Evolutionary conservation across 2,329 filamentous ascomycete genomes (phyloP).

Genomic region (Teratosphaeria gauchensis): DNA sequence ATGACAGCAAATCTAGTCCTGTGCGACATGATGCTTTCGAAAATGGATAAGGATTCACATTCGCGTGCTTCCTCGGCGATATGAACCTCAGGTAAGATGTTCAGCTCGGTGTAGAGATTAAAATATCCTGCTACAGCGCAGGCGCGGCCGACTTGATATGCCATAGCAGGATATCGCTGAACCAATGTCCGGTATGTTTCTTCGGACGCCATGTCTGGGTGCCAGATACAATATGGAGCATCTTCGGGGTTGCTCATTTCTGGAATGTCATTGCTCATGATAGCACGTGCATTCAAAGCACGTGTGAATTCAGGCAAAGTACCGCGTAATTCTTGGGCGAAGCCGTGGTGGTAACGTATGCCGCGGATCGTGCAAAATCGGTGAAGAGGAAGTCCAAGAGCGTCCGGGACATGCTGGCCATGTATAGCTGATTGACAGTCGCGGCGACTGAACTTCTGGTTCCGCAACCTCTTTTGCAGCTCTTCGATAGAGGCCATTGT

Average conservation of each 20-base stretch:
- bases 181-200: constrained; percentile 29
- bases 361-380: constrained; percentile 2
- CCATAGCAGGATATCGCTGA: constrained; percentile 18
- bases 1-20: too few species aligned
- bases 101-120: constrained; percentile 28
- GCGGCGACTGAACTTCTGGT: too few species aligned
- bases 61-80: constrained; percentile 35
- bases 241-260: too few species aligned
- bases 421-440: too few species aligned
- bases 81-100: constrained; percentile 30
- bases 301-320: constrained; percentile 9
- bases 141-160: constrained; percentile 32
- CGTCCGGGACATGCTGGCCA: too few species aligned
- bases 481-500: too few species aligned
- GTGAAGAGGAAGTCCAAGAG: too few species aligned
- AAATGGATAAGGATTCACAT: constrained; percentile 8
- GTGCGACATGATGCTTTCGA: constrained; percentile 20
- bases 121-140: constrained; percentile 33
- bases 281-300: constrained; percentile 26
- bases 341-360: constrained; percentile 11
- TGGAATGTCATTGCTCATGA: constrained; percentile 28
- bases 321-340: constrained; percentile 6
- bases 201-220: constrained; percentile 25
- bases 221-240: constrained; percentile 18
- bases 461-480: too few species aligned